Percentiles rank a stretch among this genome's conserved stretches.
phyloP scores from a whole-genome alignment of 441 rosid species.

The Biscutella laevigata region DNA sequence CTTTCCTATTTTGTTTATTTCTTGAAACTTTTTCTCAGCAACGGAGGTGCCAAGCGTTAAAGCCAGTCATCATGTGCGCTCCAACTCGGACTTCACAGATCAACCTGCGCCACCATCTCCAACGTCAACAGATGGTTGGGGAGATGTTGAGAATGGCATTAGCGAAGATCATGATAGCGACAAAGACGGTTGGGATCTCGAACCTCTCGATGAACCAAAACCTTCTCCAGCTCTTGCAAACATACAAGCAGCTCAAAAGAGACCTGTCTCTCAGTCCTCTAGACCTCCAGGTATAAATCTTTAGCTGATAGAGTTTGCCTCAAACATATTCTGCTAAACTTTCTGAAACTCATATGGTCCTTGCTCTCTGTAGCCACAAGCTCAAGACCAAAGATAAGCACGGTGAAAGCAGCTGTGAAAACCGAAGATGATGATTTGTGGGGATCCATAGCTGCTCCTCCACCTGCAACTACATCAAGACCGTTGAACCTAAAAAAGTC shows the following conservation, averaged over 20 bases:
- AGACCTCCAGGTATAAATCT: conserved; percentile 58
- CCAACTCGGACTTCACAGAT: conserved; percentile 65
- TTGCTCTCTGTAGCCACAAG: conserved; percentile 38
- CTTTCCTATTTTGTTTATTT: not conserved
- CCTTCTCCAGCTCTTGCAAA: conserved; percentile 67
- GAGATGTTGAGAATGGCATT: conserved; percentile 85
- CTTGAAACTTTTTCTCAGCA: conserved; percentile 28
- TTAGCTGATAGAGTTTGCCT: conserved; percentile 5
- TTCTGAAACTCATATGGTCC: not conserved
- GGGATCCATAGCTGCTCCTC: conserved; percentile 92
- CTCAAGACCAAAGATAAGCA: conserved; percentile 41
- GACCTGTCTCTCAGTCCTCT: conserved; percentile 58
- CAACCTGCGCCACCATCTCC: conserved; percentile 75
- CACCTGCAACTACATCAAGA: conserved; percentile 56
- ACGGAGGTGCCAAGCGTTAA: conserved; percentile 46
- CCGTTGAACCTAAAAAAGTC: conserved; percentile 57
- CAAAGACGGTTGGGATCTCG: conserved; percentile 97
- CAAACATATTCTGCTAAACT: not conserved
- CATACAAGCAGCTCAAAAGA: conserved; percentile 94
- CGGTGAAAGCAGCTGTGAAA: conserved; percentile 36
- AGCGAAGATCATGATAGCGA: conserved; percentile 58
- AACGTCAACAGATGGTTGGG: conserved; percentile 98
- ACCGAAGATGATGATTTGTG: conserved; percentile 80
- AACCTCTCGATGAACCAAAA: conserved; percentile 86
- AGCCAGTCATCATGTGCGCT: conserved; percentile 44